Percentiles rank a stretch among this genome's conserved stretches.
Evolutionary conservation across 2,329 filamentous ascomycete species (phyloP).

Genomic region (Diplocarpon rosae): DNA sequence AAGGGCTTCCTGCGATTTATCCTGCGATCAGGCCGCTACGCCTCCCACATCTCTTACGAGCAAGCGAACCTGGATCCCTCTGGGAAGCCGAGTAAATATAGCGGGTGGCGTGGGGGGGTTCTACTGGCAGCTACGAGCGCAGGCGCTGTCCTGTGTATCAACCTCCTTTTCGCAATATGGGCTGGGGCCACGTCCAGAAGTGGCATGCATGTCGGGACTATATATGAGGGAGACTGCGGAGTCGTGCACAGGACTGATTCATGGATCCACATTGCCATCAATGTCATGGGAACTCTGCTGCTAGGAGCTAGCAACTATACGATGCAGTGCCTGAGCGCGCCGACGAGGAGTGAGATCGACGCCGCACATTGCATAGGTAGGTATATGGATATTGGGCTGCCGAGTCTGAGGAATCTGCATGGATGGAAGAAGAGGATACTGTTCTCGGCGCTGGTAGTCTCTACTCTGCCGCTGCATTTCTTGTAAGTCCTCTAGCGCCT

Average conservation of each 20-base stretch:
- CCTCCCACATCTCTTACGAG: conserved; percentile 12
- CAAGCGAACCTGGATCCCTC: neutral
- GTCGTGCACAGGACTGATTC: conserved; percentile 11
- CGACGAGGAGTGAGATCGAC: conserved; percentile 39
- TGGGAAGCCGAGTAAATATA: conserved; percentile 1
- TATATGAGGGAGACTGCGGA: conserved; percentile 13
- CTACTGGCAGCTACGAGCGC: conserved; percentile 7
- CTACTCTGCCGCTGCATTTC: conserved; percentile 20
- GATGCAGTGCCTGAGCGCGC: conserved; percentile 39
- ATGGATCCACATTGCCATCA: conserved; percentile 36
- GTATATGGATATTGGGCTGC: conserved; percentile 36
- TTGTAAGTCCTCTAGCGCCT: conserved; percentile 12
- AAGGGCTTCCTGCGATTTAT: conserved; percentile 9
- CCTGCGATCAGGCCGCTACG: conserved; percentile 13
- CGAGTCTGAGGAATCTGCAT: conserved; percentile 31
- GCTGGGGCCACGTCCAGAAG: conserved; percentile 8
- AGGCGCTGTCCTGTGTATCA: conserved; percentile 10
- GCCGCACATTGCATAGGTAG: conserved; percentile 32
- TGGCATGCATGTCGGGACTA: conserved; percentile 6
- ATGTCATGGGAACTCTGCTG: conserved; percentile 34
- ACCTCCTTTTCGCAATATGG: conserved; percentile 15
- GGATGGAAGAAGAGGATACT: conserved; percentile 13
- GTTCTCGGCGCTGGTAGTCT: conserved; percentile 11
- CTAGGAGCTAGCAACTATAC: conserved; percentile 36
- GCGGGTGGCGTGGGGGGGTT: conserved; percentile 13